Evolutionary conservation across 805 yeast genomes (phyloP), one percentile per base, ranked within the genome.

Genomic region (Starmerella bacillaris): DNA sequence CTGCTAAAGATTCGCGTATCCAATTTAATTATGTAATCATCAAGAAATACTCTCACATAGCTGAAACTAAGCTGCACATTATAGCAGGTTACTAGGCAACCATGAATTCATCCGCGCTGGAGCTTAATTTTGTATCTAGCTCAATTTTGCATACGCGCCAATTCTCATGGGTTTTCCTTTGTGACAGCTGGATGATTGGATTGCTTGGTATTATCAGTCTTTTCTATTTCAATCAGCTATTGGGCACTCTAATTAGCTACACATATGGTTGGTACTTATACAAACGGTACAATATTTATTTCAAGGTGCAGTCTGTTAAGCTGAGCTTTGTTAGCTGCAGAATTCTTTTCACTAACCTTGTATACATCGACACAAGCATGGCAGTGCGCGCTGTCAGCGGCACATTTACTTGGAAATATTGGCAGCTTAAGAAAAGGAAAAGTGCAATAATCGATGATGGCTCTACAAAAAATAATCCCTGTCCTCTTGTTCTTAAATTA

Each of bases 361-460:
- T 78, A 3, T 61, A 79, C 9, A 68, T 78, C 4, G 77, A 82
- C n/a, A 63, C 70, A 33, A 76, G 84, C 55, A 71, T 72, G 41
- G 72, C 92, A 2, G 50, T 80, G 1, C 68, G 80, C 7, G 63
- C 78, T 1, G 64, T 78, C 19, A 73, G 74, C 40, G 77, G 86
- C 1, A 69, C 71, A 46, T 50, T 86, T 19, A 78, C 92, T 0
- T 89, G 96, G 96, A 57, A 92, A 40, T 86, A 82, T 53, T 89
- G 96, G 96, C 59, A 80, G 34, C 57, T 27, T 6, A 51, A 55
- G 4, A 53, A 64, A 14, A 56, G 67, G 15, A 27, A 34, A 16
- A 27, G 37, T 12, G 33, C 37, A 3, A 27, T 37, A 14, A 5
- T 17, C 5, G 30, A 12, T 9, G 30, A 27, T n/a, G 30, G 18